Conservation (phyloP, 306 rosid species). For the Gastrolobium bilobum region DNA sequence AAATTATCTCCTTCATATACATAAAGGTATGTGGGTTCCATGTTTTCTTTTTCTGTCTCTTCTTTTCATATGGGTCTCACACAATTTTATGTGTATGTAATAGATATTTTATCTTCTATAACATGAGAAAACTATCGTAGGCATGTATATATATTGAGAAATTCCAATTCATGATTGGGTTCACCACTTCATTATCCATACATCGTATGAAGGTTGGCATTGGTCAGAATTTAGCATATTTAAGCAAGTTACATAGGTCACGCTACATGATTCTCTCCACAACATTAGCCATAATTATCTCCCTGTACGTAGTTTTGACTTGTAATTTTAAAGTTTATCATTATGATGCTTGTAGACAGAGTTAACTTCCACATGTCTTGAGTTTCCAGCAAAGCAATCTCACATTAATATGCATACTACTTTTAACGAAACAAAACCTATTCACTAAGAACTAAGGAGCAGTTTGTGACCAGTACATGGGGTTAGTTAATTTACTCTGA, state of each 20-base stretch:
- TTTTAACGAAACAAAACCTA: neutral
- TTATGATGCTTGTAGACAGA: neutral
- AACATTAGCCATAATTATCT: conserved; percentile 38
- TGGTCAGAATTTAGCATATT: neutral
- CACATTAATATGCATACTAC: neutral
- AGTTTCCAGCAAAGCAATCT: conserved; percentile 18
- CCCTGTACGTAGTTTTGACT: conserved; percentile 22
- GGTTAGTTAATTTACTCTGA: neutral
- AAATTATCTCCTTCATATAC: too few species aligned
- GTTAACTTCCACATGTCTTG: conserved; percentile 19
- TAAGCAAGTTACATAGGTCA: conserved; percentile 33
- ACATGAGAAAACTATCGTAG: too few species aligned
- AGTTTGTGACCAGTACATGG: too few species aligned
- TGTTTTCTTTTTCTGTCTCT: too few species aligned
- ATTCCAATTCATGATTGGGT: too few species aligned
- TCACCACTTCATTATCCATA: conserved; percentile 7
- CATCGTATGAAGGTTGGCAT: neutral
- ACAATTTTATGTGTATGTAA: too few species aligned
- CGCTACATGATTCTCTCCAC: conserved; percentile 40
- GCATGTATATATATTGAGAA: too few species aligned
- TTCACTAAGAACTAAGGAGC: too few species aligned
- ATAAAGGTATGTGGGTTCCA: too few species aligned
- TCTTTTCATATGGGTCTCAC: too few species aligned
- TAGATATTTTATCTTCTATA: too few species aligned
- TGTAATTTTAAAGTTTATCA: neutral